Evolutionary conservation across 1,284 basidiomycete species (phyloP).

Genomic region (Ustilago vetiveriae): DNA sequence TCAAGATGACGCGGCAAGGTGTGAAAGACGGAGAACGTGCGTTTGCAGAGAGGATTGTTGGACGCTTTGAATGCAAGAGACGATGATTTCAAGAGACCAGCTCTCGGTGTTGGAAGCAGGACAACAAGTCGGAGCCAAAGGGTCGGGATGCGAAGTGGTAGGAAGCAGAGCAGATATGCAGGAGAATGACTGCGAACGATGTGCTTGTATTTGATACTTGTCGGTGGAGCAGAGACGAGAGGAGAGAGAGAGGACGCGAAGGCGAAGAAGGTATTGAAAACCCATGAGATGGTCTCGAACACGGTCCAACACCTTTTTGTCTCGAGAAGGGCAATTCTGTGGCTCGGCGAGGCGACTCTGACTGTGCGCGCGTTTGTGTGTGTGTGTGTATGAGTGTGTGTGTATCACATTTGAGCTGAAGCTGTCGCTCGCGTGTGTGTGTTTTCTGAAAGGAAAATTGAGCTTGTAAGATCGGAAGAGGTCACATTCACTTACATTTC

Average conservation of each 20-base stretch:
- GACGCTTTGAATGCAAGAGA: too few species aligned
- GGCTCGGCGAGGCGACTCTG: neutral
- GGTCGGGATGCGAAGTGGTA: too few species aligned
- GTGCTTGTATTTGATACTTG: too few species aligned
- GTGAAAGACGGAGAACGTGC: neutral
- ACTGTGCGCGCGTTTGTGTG: neutral
- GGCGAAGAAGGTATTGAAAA: too few species aligned
- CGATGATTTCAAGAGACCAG: conserved; percentile 9
- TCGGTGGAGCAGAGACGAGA: too few species aligned
- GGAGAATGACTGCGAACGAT: too few species aligned
- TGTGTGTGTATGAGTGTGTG: neutral
- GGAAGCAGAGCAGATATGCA: neutral
- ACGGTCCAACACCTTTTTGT: conserved; percentile 1
- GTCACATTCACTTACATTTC: too few species aligned
- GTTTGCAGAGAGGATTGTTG: too few species aligned
- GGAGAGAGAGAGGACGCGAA: too few species aligned
- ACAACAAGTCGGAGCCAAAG: too few species aligned
- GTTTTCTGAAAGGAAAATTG: neutral
- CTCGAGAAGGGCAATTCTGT: too few species aligned
- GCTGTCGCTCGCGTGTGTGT: neutral
- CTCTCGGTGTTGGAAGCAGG: neutral
- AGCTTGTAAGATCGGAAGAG: too few species aligned
- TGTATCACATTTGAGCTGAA: neutral
- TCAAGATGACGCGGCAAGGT: conserved; percentile 3
- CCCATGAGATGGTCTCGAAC: neutral